phyloP scores from a whole-genome alignment of 2,329 filamentous ascomycete species.

The Monosporascus sp. region DNA sequence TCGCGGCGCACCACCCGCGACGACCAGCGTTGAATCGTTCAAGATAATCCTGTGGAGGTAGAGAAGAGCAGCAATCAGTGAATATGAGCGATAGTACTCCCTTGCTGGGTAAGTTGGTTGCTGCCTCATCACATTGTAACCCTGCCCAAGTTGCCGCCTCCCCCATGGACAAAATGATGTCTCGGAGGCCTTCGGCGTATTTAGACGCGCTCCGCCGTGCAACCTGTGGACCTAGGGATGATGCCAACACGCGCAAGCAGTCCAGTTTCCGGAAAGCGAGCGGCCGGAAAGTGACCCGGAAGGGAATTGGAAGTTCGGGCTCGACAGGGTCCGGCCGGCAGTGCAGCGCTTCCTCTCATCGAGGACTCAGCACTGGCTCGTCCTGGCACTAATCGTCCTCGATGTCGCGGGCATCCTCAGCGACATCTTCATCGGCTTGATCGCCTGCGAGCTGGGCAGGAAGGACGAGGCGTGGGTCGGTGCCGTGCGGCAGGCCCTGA shows the following conservation, averaged over 20 bases:
- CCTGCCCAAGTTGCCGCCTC: not conserved
- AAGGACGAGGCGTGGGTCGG: slow-evolving; percentile 37
- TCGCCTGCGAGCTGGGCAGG: slow-evolving; percentile 41
- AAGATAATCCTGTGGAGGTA: not conserved
- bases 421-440: slow-evolving; percentile 43
- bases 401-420: slow-evolving; percentile 41
- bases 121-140: not conserved
- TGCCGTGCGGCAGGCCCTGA: slow-evolving; percentile 34
- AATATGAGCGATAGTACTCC: slow-evolving; percentile 18
- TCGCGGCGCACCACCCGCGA: not conserved
- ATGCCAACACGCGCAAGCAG: not conserved
- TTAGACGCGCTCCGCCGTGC: not conserved
- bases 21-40: too few relatives aligned
- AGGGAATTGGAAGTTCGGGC: slow-evolving; percentile 5
- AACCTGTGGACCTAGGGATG: not conserved
- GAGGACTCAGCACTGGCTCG: slow-evolving; percentile 38
- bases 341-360: slow-evolving; percentile 26
- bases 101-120: slow-evolving; percentile 15
- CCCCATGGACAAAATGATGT: too few relatives aligned
- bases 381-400: slow-evolving; percentile 39
- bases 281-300: not conserved
- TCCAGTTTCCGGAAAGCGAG: slow-evolving; percentile 1
- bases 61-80: not conserved
- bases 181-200: not conserved
- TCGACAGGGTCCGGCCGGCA: slow-evolving; percentile 7